These are phyloP conservation scores for Penicillium simplicissimum DNA, from an alignment of 495 filamentous ascomycete genomes.

Conservation along the genomic window DNA sequence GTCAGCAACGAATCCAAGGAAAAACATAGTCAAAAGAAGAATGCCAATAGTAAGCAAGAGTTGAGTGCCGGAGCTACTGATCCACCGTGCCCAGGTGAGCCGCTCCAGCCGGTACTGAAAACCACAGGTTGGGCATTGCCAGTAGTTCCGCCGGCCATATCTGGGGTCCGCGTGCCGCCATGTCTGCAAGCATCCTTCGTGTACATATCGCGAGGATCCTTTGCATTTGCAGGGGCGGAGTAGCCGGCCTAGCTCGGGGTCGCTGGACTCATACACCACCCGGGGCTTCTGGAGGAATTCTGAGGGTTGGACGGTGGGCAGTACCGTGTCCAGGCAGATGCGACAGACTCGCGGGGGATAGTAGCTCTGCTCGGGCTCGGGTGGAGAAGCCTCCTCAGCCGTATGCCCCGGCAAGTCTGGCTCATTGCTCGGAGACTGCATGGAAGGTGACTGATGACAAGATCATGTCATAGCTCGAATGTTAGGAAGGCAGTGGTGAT, in stretches of 20 bases:
- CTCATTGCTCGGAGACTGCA: slow-evolving; percentile 21
- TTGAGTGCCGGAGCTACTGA: slow-evolving; percentile 67
- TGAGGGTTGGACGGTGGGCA: slow-evolving; percentile 71
- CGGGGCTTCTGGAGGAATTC: slow-evolving; percentile 63
- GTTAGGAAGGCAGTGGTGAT: not conserved
- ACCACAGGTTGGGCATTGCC: slow-evolving; percentile 84
- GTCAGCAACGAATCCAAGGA: slow-evolving; percentile 88
- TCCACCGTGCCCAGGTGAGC: slow-evolving; percentile 70
- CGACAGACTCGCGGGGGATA: slow-evolving; percentile 71
- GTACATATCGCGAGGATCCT: slow-evolving; percentile 89
- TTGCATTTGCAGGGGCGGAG: slow-evolving; percentile 91
- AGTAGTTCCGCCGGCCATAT: slow-evolving; percentile 69
- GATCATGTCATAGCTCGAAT: not conserved
- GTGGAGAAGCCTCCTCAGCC: slow-evolving; percentile 6
- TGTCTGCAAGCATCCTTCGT: slow-evolving; percentile 85
- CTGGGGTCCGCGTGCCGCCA: slow-evolving; percentile 79
- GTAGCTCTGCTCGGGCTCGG: slow-evolving; percentile 50
- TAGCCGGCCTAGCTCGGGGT: slow-evolving; percentile 74
- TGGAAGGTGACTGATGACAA: not conserved
- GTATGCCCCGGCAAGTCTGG: slow-evolving; percentile 12
- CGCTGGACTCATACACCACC: slow-evolving; percentile 74
- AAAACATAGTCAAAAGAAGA: slow-evolving; percentile 67
- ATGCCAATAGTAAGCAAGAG: slow-evolving; percentile 67
- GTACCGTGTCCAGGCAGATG: slow-evolving; percentile 86
- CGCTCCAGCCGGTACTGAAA: slow-evolving; percentile 83